Conservation (phyloP, 164 flowering plant genomes). For the Tetrastigma voinierianum region DNA sequence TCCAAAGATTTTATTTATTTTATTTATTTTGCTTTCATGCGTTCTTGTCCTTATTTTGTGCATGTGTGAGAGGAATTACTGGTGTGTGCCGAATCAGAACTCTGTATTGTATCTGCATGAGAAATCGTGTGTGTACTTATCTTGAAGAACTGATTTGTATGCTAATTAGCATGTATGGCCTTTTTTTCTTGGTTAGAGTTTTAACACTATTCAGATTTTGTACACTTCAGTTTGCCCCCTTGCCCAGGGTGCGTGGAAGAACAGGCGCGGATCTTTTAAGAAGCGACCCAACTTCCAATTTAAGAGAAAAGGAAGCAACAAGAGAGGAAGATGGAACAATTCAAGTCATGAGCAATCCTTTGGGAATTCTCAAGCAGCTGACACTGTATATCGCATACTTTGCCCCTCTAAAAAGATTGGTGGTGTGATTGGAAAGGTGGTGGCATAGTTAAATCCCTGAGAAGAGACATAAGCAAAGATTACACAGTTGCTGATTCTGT, state of each 20-base stretch:
- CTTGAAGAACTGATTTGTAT: too few relatives aligned
- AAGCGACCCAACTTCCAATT: conserved; percentile 37
- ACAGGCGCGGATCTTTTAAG: conserved; percentile 28
- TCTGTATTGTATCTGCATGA: too few relatives aligned
- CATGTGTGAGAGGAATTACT: too few relatives aligned
- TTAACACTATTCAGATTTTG: conserved; percentile 1
- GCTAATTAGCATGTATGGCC: background rate
- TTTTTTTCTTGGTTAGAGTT: conserved; percentile 4
- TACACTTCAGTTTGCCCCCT: background rate
- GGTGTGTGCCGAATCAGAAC: too few relatives aligned
- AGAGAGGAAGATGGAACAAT: conserved; percentile 32
- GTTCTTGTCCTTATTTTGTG: too few relatives aligned
- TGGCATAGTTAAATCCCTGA: conserved; percentile 50
- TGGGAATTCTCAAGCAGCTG: conserved; percentile 31
- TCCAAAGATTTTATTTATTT: too few relatives aligned
- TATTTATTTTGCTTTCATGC: too few relatives aligned
- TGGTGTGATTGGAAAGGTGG: conserved; percentile 78
- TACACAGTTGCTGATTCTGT: conserved; percentile 62
- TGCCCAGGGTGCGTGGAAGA: conserved; percentile 41
- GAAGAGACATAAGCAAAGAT: conserved; percentile 72
- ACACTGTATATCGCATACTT: conserved; percentile 62
- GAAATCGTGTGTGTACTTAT: too few relatives aligned
- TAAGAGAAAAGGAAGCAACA: conserved; percentile 36
- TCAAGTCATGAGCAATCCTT: conserved; percentile 27
- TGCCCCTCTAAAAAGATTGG: conserved; percentile 67